Conservation (phyloP, 768 basidiomycete genomes). For the Clitopilus hobsonii region DNA sequence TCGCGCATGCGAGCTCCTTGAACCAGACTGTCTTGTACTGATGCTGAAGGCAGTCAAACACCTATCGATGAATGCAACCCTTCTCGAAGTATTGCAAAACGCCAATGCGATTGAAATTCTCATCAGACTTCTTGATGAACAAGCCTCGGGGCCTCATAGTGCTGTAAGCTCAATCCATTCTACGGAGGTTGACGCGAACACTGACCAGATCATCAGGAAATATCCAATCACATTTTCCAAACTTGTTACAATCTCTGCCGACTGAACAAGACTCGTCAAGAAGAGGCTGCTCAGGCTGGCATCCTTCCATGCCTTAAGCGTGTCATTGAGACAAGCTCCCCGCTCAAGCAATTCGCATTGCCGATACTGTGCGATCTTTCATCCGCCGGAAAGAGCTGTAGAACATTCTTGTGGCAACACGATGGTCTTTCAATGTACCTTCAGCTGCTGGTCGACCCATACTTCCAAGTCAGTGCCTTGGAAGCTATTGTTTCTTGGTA, state of each 20-base stretch:
- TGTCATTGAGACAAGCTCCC: conserved; percentile 84
- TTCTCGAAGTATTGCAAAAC: conserved; percentile 93
- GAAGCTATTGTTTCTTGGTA: conserved; percentile 91
- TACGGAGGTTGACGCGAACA: conserved; percentile 1
- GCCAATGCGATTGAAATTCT: conserved; percentile 92
- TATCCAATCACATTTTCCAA: conserved; percentile 96
- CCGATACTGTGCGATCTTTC: conserved; percentile 97
- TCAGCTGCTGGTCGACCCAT: conserved; percentile 74
- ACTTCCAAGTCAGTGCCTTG: conserved; percentile 88
- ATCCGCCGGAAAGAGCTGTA: conserved; percentile 89
- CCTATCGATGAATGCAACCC: conserved; percentile 85
- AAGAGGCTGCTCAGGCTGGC: conserved; percentile 94
- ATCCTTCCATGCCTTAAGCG: conserved; percentile 89
- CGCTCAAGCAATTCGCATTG: conserved; percentile 93
- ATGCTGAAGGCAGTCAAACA: conserved; percentile 96
- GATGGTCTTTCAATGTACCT: conserved; percentile 84
- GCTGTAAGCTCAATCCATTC: conserved; percentile 56
- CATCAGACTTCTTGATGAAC: conserved; percentile 79
- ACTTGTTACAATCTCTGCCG: conserved; percentile 96
- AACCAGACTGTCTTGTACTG: conserved; percentile 82
- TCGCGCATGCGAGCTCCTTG: conserved; percentile 81
- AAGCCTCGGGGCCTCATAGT: conserved; percentile 71
- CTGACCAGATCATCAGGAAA: conserved; percentile 56
- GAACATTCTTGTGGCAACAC: conserved; percentile 89
- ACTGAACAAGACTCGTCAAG: conserved; percentile 90